Percentiles rank a stretch among this genome's conserved stretches.
phyloP scores from a whole-genome alignment of 1,284 basidiomycete genomes.

The Violaceomyces palustris region DNA sequence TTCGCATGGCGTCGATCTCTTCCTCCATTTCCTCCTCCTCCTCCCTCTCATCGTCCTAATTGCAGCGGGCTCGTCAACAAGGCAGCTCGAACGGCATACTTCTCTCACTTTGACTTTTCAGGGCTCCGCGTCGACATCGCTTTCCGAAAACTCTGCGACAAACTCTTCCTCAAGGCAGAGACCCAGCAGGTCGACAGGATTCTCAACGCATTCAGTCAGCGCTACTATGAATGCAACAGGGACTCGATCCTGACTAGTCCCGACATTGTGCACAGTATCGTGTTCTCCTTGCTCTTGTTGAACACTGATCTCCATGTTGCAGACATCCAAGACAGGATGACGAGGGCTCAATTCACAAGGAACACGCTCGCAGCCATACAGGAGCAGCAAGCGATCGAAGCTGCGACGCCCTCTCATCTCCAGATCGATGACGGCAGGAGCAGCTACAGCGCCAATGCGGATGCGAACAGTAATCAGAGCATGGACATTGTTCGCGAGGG shows the following conservation, averaged over 20 bases:
- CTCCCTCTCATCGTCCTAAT: too few relatives aligned
- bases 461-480: too few relatives aligned
- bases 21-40: not conserved
- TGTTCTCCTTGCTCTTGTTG: constrained; percentile 85
- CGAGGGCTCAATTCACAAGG: constrained; percentile 81
- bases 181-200: constrained; percentile 98
- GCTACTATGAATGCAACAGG: constrained; percentile 88
- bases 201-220: constrained; percentile 77
- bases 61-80: constrained; percentile 71
- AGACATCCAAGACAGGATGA: constrained; percentile 83
- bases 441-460: constrained; percentile 11
- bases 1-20: not conserved
- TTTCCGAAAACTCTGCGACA: constrained; percentile 82
- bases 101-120: constrained; percentile 83
- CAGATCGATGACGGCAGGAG: constrained; percentile 23
- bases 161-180: constrained; percentile 88
- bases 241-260: constrained; percentile 68
- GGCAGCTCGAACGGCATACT: constrained; percentile 70
- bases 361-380: constrained; percentile 80
- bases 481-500: too few relatives aligned
- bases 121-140: constrained; percentile 77
- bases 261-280: constrained; percentile 86
- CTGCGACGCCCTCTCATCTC: not conserved
- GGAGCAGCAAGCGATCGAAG: constrained; percentile 8
- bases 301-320: constrained; percentile 97